Conservation (phyloP, 1,284 basidiomycete genomes). For the Moesziomyces globuligerus region DNA sequence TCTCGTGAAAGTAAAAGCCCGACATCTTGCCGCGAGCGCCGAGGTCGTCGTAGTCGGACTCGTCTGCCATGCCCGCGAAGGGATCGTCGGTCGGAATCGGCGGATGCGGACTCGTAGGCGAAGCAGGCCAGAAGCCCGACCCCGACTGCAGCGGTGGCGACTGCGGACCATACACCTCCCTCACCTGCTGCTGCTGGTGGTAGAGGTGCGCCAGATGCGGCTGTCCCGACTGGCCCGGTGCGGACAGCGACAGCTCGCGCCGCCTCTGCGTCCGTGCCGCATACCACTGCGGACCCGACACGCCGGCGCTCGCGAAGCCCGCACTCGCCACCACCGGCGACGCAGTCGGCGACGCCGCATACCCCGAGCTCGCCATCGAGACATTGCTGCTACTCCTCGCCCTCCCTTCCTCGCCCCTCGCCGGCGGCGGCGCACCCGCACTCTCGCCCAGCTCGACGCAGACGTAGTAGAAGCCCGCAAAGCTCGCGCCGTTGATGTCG, state of each 20-base stretch:
- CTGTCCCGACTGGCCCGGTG: constrained; percentile 3
- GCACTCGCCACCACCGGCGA: constrained; percentile 12
- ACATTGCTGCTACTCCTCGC: constrained; percentile 26
- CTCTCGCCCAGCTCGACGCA: constrained; percentile 75
- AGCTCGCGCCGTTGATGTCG: constrained; percentile 94
- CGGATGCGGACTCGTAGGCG: constrained; percentile 23
- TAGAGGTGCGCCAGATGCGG: not conserved
- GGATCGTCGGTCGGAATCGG: constrained; percentile 12
- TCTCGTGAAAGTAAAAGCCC: constrained; percentile 93
- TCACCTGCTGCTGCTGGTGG: not conserved
- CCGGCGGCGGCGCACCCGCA: constrained; percentile 12
- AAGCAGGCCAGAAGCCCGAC: constrained; percentile 37
- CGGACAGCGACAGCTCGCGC: constrained; percentile 31
- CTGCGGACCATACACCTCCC: constrained; percentile 22
- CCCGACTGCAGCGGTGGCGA: constrained; percentile 25
- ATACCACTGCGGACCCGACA: constrained; percentile 41
- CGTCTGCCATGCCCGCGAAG: constrained; percentile 14
- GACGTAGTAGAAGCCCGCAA: constrained; percentile 83
- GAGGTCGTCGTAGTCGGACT: constrained; percentile 32
- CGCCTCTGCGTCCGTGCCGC: constrained; percentile 34
- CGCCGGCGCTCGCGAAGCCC: not conserved
- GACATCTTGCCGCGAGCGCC: constrained; percentile 72
- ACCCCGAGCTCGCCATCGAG: constrained; percentile 11
- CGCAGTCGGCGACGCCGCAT: constrained; percentile 2
- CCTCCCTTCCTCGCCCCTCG: constrained; percentile 1